These are phyloP conservation scores for Torulaspora pretoriensis DNA, from an alignment of 1,139 yeast species.

Conservation along the genomic window DNA sequence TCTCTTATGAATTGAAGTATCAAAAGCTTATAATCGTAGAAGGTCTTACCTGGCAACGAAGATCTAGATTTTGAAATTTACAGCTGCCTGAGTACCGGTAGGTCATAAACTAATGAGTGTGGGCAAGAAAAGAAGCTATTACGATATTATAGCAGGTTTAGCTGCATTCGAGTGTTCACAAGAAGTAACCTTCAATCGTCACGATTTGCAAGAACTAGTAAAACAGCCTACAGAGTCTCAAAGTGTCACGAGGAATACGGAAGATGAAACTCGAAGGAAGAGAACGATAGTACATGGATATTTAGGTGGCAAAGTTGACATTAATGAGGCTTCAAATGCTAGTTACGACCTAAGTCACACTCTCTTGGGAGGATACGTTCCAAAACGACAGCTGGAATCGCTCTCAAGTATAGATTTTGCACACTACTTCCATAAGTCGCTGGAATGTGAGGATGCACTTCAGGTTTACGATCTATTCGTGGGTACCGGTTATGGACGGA, in stretches of 20 bases:
- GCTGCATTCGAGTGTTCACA: constrained; percentile 33
- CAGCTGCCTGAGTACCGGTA: background rate
- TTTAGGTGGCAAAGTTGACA: constrained; percentile 30
- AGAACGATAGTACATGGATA: constrained; percentile 31
- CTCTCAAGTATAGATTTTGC: constrained; percentile 36
- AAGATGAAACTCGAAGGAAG: constrained; percentile 13
- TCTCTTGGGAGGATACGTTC: constrained; percentile 35
- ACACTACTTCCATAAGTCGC: constrained; percentile 31
- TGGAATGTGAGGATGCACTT: constrained; percentile 31
- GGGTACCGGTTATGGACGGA: constrained; percentile 17
- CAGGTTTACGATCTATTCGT: constrained; percentile 27
- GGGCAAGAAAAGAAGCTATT: constrained; percentile 20
- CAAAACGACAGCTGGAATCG: constrained; percentile 32
- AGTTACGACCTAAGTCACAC: constrained; percentile 31
- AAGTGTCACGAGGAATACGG: constrained; percentile 12
- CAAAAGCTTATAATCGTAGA: too few species aligned
- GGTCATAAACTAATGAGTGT: background rate
- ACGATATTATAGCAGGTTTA: constrained; percentile 31
- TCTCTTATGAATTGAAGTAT: background rate
- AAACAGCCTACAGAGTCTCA: constrained; percentile 12
- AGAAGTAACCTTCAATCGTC: constrained; percentile 25
- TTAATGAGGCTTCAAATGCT: constrained; percentile 25
- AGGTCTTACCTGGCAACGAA: background rate
- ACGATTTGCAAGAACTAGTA: constrained; percentile 28
- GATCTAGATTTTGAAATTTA: background rate